A percentile compares a stretch with the other conserved stretches of the same genome.
Conservation (phyloP, 257 asterid species). For the Gentiana macrophylla region DNA sequence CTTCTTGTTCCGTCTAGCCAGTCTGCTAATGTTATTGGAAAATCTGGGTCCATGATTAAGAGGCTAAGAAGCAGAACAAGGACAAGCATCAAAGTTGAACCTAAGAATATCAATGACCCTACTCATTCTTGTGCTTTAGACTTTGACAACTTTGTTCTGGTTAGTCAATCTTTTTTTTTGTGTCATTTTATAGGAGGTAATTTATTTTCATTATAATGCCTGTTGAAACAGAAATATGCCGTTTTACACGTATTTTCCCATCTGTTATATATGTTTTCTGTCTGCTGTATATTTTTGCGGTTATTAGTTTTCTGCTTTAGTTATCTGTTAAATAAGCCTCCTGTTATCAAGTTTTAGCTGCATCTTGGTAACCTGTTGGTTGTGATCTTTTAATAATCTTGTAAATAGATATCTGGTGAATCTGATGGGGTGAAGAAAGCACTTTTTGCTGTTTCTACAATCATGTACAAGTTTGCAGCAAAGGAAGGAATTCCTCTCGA, state of each 20-base stretch:
- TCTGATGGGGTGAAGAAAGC: constrained; percentile 74
- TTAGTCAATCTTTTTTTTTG: constrained; percentile 24
- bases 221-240: constrained; percentile 4
- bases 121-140: constrained; percentile 82
- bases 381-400: constrained; percentile 2
- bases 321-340: neutral
- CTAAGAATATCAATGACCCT: constrained; percentile 68
- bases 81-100: constrained; percentile 49
- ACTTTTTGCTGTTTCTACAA: constrained; percentile 86
- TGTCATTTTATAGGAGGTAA: neutral
- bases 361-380: neutral
- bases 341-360: neutral
- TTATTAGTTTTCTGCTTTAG: neutral
- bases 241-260: neutral
- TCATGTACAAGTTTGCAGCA: constrained; percentile 79
- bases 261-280: neutral
- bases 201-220: neutral
- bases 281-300: constrained; percentile 3
- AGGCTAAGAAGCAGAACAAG: constrained; percentile 60
- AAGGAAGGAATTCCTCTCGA: constrained; percentile 86
- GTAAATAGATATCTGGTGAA: constrained; percentile 69
- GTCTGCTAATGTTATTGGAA: constrained; percentile 81
- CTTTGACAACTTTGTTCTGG: constrained; percentile 87
- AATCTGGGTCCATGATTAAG: constrained; percentile 80
- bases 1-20: constrained; percentile 93